Base-by-base conservation (phyloP, 768 basidiomycete genomes). In the Lepiota brunneoincarnata region DNA sequence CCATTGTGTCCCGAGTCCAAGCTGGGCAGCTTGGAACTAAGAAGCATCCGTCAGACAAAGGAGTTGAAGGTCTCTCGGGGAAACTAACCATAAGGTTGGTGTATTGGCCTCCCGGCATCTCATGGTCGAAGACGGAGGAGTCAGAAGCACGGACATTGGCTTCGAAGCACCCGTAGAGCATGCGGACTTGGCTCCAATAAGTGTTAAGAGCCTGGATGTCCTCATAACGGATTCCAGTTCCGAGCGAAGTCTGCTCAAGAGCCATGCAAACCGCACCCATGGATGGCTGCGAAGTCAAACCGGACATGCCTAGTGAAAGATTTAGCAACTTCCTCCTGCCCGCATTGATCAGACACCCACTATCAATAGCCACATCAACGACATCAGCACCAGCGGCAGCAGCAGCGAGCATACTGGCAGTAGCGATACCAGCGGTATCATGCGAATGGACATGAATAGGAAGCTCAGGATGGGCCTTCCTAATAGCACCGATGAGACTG, bases 371-470 rank as follows among this genome's bases (percentile, higher is more conserved):
- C 50, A 98, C 93, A 63, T 99, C 97, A 43, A 99, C 87, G 12
- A 99, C 86, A 68, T 99, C 97, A 41, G 97, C 97, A 59, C 97
- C 97, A n/a, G 97, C 97, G 9, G 88, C 87, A 2, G 97, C 97
- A 20, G 83, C 84, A 3, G 97, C 97, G 56, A 99, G 72, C 97
- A 98, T 98, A 64, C 89, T 93, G n/a, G 96, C 93, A 44, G 92
- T 79, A 24, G 97, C 91, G 63, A 99, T 98, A 72, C 97, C 97
- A 48, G 97, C 97, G 24, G 97, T 99, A 72, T 99, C 97, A 71
- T 99, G 97, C 11, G 97, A 98, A 75, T 99, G 97, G 35, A 99
- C 96, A 69, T 99, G 97, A 69, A 99, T 98, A 26, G 97, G 95
- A 52, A 99, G 82, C 67, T 97, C 94, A 37, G 97, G 97, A 72